Evolutionary conservation across 805 yeast genomes (phyloP).

Genomic region (Yamadazyma takamatsuzukensis): DNA sequence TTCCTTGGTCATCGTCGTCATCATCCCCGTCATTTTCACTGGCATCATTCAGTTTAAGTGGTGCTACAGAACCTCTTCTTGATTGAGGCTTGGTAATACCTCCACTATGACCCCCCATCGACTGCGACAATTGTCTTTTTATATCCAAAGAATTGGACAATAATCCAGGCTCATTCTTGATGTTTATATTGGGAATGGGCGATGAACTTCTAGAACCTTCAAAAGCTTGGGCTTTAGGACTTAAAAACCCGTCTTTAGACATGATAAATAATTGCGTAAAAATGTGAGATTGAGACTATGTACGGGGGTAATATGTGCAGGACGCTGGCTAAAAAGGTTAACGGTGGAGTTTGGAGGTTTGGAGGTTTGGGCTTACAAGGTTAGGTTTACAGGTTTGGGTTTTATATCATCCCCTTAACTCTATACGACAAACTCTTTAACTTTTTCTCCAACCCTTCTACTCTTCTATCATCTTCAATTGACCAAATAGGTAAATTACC

Average conservation of each 20-base stretch:
- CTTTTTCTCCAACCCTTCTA: constrained; percentile 6
- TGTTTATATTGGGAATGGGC: constrained; percentile 25
- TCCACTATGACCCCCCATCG: constrained; percentile 19
- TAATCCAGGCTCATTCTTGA: constrained; percentile 19
- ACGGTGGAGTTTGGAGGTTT: no score
- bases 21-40: constrained; percentile 15
- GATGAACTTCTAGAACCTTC: constrained; percentile 4
- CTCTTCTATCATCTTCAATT: constrained; percentile 32
- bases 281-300: no score
- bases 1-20: constrained; percentile 31
- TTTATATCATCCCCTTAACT: no score
- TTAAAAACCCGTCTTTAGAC: constrained; percentile 8
- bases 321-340: no score
- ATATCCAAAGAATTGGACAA: constrained; percentile 22
- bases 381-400: no score
- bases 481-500: constrained; percentile 33
- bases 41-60: constrained; percentile 18
- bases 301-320: no score
- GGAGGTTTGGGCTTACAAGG: no score
- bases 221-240: constrained; percentile 1
- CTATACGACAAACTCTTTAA: constrained; percentile 3
- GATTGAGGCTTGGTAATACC: constrained; percentile 35
- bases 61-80: constrained; percentile 29
- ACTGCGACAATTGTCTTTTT: constrained; percentile 40
- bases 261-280: constrained; percentile 2